These are phyloP conservation scores for Stemphylium vesicarium DNA, from an alignment of 2,329 filamentous ascomycete genomes.

Conservation along the genomic window DNA sequence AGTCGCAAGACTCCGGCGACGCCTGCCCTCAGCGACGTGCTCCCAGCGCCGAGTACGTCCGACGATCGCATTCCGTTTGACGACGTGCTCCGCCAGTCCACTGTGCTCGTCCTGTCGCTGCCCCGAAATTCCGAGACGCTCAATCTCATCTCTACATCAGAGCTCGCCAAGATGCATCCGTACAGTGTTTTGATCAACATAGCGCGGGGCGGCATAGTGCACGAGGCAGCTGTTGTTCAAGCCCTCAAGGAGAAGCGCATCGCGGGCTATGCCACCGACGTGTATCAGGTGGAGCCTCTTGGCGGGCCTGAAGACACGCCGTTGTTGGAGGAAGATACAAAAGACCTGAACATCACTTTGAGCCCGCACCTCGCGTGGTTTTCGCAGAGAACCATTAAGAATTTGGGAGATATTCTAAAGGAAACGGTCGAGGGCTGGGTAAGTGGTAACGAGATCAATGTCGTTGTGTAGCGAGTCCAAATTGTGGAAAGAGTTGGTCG, in stretches of 20 bases:
- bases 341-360: conserved; percentile 58
- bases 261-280: conserved; percentile 59
- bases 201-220: conserved; percentile 58
- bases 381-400: conserved; percentile 56
- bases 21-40: conserved; percentile 10
- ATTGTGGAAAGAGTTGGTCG: too few species aligned
- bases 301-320: conserved; percentile 50
- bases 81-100: conserved; percentile 46
- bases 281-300: conserved; percentile 57
- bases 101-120: conserved; percentile 48
- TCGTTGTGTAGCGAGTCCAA: conserved; percentile 33
- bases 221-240: conserved; percentile 56
- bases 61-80: conserved; percentile 46
- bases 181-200: conserved; percentile 58
- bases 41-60: conserved; percentile 10
- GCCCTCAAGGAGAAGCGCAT: conserved; percentile 55
- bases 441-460: conserved; percentile 48
- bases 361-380: conserved; percentile 63
- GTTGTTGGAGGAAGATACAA: conserved; percentile 52
- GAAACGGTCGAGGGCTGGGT: conserved; percentile 57
- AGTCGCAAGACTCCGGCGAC: conserved; percentile 43
- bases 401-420: conserved; percentile 53
- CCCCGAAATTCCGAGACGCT: conserved; percentile 43
- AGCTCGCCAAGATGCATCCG: conserved; percentile 54
- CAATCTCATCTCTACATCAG: conserved; percentile 44